Evolutionary conservation across 1,284 basidiomycete species (phyloP), one percentile per base, ranked within the genome.

Genomic region (Peniophora sp.): DNA sequence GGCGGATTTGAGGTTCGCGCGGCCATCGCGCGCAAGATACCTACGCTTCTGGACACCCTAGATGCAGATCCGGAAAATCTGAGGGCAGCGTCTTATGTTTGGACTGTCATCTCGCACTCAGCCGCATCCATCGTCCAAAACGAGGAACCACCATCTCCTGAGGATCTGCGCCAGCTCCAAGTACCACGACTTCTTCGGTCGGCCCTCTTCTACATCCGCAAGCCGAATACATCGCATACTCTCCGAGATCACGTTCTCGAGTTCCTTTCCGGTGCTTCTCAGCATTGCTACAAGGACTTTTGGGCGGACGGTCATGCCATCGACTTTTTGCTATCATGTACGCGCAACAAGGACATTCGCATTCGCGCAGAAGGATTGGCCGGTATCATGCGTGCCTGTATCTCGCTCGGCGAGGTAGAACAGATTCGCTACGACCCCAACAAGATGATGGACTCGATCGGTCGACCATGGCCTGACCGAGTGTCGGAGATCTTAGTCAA

Each of bases 101-200:
- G 82, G 38, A 67, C 70, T 3, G 74, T 71, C 1, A 63, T 85
- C 34, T 69, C 75, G 0, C 82, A 85, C 58, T 70, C 74, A n/a
- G 59, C 79, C 19, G 65, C 64, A 0, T 66, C 73, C 5, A 71
- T 75, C n/a, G 57, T 76, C 38, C 66, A 69, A n/a, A 68, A 66
- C 20, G 68, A 69, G 3, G 63, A 74, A 10, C 57, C 66, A 0
- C 64, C 68, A 0, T 61, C 70, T 39, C 58, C 63, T 0, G 63
- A 68, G 24, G 58, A 70, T 25, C 56, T 77, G 49, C 67, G 66
- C 24, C 59, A 65, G 0, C 59, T 82, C 25, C 71, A 81, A 55
- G 64, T 81, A 39, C 64, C 69, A 2, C 64, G 57, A 2, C 65
- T 81, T 25, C 55, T 83, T 2, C 67, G 71, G 48, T 60, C 71